Evolutionary conservation across 2,329 filamentous ascomycete genomes (phyloP).

Genomic region (Ophiognomonia clavigignenti-juglandacearum): DNA sequence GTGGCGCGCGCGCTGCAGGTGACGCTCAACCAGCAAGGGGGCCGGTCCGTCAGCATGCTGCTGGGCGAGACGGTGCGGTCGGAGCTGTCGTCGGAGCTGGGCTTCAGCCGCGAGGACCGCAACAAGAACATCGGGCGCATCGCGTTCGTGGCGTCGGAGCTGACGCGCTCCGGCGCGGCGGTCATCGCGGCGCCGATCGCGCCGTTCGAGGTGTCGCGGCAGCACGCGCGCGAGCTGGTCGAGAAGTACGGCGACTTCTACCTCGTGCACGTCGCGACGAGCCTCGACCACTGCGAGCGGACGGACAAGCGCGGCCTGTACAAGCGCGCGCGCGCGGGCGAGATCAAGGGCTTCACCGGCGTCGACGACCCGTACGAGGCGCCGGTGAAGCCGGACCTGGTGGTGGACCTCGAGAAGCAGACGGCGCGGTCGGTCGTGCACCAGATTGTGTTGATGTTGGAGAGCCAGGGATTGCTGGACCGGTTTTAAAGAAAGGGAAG

Average conservation of each 20-base stretch:
- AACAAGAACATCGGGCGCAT: constrained; percentile 95
- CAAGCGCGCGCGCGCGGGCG: constrained; percentile 72
- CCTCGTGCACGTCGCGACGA: constrained; percentile 90
- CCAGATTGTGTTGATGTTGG: constrained; percentile 89
- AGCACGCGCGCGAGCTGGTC: constrained; percentile 76
- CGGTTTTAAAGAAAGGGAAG: constrained; percentile 38
- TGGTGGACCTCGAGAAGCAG: constrained; percentile 80
- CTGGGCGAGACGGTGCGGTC: constrained; percentile 92
- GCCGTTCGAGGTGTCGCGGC: constrained; percentile 75
- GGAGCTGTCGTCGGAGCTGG: constrained; percentile 91
- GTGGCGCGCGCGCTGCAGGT: constrained; percentile 94
- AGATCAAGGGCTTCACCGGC: constrained; percentile 98
- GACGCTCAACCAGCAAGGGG: constrained; percentile 96
- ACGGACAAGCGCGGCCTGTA: constrained; percentile 93
- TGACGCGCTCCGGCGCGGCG: constrained; percentile 86
- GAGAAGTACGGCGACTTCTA: constrained; percentile 89
- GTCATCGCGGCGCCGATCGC: constrained; percentile 97
- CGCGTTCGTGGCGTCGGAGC: constrained; percentile 90
- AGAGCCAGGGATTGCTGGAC: constrained; percentile 85
- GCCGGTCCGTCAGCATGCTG: constrained; percentile 87
- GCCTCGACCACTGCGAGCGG: constrained; percentile 89
- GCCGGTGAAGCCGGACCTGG: constrained; percentile 75
- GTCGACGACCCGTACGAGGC: constrained; percentile 95
- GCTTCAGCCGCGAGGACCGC: constrained; percentile 89
- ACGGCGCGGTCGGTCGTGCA: constrained; percentile 90